Conservation (phyloP, 2,329 filamentous ascomycete genomes). For the Monosporascus sp. region DNA sequence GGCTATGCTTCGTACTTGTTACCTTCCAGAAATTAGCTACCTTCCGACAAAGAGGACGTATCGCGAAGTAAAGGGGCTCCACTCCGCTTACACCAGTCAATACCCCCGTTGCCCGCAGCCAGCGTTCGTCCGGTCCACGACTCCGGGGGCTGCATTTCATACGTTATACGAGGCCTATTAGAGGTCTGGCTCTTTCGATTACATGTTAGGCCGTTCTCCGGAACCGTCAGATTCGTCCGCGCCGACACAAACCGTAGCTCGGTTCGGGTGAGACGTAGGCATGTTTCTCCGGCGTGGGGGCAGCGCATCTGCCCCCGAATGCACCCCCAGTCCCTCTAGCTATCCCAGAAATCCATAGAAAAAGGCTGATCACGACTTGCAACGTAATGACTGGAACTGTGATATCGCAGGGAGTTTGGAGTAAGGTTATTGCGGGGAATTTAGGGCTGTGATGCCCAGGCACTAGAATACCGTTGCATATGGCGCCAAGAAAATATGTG, state of each 20-base stretch:
- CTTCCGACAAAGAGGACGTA: too few relatives aligned
- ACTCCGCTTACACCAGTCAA: conserved; percentile 32
- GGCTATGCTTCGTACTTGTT: conserved; percentile 37
- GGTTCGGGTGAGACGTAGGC: conserved; percentile 9
- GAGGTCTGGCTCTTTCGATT: conserved; percentile 16
- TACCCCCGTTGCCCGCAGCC: conserved; percentile 43
- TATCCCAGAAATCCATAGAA: too few relatives aligned
- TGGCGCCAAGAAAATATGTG: too few relatives aligned
- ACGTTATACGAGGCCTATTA: conserved; percentile 35
- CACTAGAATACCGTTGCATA: too few relatives aligned
- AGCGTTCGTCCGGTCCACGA: conserved; percentile 41
- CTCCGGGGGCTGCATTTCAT: conserved; percentile 42
- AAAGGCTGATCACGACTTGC: too few relatives aligned
- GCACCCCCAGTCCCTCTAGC: too few relatives aligned
- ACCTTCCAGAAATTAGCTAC: conserved; percentile 14
- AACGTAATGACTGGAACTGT: too few relatives aligned
- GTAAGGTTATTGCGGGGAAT: too few relatives aligned
- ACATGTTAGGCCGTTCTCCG: conserved; percentile 16
- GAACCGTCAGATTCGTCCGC: conserved; percentile 10
- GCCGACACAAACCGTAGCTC: conserved; percentile 13
- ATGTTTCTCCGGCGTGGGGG: conserved; percentile 7
- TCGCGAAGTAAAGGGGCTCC: too few relatives aligned
- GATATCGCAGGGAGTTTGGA: too few relatives aligned
- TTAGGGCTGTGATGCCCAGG: too few relatives aligned
- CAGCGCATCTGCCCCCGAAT: conserved; percentile 9